These are phyloP conservation scores for Corymbia citriodora DNA, from an alignment of 441 rosid genomes.

Conservation along the genomic window DNA sequence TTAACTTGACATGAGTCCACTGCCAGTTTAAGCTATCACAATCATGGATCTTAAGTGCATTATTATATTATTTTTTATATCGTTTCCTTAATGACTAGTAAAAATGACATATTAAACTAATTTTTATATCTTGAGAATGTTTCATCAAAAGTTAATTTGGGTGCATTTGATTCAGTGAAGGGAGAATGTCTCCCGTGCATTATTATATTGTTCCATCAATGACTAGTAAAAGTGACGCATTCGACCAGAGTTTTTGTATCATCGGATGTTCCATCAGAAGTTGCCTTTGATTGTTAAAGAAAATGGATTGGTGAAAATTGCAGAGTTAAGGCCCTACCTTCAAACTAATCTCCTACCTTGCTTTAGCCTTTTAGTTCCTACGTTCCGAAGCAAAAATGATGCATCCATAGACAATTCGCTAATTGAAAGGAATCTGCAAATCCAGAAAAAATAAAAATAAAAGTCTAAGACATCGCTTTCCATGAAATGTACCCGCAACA, in stretches of 20 bases:
- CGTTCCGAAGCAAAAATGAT: not conserved
- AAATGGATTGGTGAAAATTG: not conserved
- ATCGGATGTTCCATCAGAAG: not conserved
- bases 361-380: not conserved
- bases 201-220: not conserved
- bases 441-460: not conserved
- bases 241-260: fast-evolving
- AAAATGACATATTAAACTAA: not conserved
- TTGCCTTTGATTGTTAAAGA: not conserved
- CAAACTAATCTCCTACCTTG: not conserved
- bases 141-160: not conserved
- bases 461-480: not conserved
- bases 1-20: fast-evolving
- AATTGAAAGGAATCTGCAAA: not conserved
- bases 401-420: not conserved
- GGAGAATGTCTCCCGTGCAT: not conserved
- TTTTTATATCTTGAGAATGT: fast-evolving
- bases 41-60: fast-evolving
- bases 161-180: not conserved
- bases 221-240: too few species aligned
- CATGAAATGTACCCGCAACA: not conserved
- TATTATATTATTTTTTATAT: not conserved
- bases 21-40: fast-evolving
- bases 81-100: not conserved
- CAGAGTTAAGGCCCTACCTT: not conserved